Percentiles rank a stretch among this genome's conserved stretches.
phyloP scores from a whole-genome alignment of 495 filamentous ascomycete species.

The Daldinia grandis region DNA sequence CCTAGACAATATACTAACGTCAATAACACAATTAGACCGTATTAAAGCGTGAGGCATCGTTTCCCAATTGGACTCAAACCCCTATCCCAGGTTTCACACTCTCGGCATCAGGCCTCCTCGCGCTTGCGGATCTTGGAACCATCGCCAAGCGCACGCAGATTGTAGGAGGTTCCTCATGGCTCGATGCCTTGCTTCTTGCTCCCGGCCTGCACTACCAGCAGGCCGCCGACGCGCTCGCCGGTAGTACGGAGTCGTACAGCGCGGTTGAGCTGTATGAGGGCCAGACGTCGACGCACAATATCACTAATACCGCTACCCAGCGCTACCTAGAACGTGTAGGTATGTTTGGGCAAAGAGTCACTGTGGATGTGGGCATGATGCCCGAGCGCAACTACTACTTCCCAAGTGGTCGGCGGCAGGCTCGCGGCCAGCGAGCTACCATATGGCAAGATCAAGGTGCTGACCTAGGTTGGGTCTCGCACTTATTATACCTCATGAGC shows the following conservation, averaged over 20 bases:
- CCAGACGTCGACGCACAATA: slow-evolving; percentile 49
- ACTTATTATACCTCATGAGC: slow-evolving; percentile 55
- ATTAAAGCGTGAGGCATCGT: slow-evolving; percentile 40
- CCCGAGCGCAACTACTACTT: slow-evolving; percentile 29
- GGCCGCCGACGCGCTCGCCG: slow-evolving; percentile 56
- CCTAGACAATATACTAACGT: slow-evolving; percentile 14
- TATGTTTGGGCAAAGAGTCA: slow-evolving; percentile 54
- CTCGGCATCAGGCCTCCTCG: slow-evolving; percentile 61
- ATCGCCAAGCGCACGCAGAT: slow-evolving; percentile 63
- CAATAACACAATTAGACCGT: slow-evolving; percentile 30
- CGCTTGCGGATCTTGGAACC: slow-evolving; percentile 65
- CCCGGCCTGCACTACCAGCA: slow-evolving; percentile 70
- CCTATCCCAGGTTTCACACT: slow-evolving; percentile 53
- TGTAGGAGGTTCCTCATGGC: slow-evolving; percentile 59
- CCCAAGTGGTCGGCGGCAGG: slow-evolving; percentile 18
- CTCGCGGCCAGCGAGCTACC: slow-evolving; percentile 40
- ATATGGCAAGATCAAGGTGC: slow-evolving; percentile 45
- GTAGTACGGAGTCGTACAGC: slow-evolving; percentile 36
- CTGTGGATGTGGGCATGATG: slow-evolving; percentile 54
- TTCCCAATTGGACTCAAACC: slow-evolving; percentile 47
- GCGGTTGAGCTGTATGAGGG: slow-evolving; percentile 50
- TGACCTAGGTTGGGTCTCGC: slow-evolving; percentile 51
- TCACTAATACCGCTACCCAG: slow-evolving; percentile 64
- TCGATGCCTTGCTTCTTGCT: slow-evolving; percentile 64
- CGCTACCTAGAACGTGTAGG: slow-evolving; percentile 60